Evolutionary conservation across 192 early-diverging fungal genomes (phyloP).

Genomic region (Gaertneriomyces sp.): DNA sequence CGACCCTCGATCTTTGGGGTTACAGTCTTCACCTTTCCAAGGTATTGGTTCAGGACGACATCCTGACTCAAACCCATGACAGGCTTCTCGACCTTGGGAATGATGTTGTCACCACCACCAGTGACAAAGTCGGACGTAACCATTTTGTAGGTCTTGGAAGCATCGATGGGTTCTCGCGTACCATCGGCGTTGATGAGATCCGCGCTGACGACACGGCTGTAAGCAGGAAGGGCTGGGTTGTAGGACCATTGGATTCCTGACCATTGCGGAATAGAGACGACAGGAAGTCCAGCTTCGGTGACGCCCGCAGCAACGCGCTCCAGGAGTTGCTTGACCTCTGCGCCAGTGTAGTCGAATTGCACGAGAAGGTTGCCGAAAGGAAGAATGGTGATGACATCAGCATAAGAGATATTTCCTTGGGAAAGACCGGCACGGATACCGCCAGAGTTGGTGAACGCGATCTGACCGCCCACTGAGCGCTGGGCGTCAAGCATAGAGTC

Average conservation of each 20-base stretch:
- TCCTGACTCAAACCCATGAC: background rate
- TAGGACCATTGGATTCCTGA: constrained; percentile 47
- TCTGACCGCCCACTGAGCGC: constrained; percentile 26
- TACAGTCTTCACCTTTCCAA: background rate
- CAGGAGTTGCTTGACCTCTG: constrained; percentile 49
- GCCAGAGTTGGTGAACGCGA: constrained; percentile 63
- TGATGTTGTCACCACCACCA: constrained; percentile 61
- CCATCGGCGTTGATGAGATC: constrained; percentile 27
- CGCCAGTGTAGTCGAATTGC: constrained; percentile 48
- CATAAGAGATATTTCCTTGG: constrained; percentile 53
- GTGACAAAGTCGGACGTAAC: constrained; percentile 58
- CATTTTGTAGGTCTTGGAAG: constrained; percentile 43
- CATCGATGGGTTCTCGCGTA: constrained; percentile 40
- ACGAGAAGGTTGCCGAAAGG: constrained; percentile 65
- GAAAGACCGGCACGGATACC: constrained; percentile 56
- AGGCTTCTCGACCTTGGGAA: constrained; percentile 15
- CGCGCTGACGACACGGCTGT: constrained; percentile 8
- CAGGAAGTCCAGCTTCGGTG: constrained; percentile 28
- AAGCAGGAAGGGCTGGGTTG: constrained; percentile 17
- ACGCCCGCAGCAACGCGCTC: constrained; percentile 39
- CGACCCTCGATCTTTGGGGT: constrained; percentile 6
- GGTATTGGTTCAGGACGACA: background rate
- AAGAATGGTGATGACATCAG: constrained; percentile 53
- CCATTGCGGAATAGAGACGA: constrained; percentile 54
- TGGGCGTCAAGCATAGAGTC: constrained; percentile 57